Evolutionary conservation across 1,139 yeast genomes (phyloP).

Genomic region (Candida labiduridarum): DNA sequence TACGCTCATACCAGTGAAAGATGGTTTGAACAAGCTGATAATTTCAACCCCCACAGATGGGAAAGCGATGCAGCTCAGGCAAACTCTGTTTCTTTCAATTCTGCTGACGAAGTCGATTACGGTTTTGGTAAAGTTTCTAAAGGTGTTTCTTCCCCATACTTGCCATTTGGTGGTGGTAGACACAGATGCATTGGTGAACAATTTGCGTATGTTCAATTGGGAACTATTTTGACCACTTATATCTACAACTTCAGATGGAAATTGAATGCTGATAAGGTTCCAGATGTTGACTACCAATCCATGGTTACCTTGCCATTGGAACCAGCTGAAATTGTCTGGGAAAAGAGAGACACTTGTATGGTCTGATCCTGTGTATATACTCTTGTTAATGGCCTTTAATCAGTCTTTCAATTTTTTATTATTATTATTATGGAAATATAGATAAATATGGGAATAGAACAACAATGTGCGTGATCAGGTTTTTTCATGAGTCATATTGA

Average conservation of each 20-base stretch:
- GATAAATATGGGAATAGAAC: no score
- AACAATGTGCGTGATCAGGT: no score
- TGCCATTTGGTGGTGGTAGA: conserved; percentile 99
- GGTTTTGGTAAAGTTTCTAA: conserved; percentile 96
- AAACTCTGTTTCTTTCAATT: conserved; percentile 32
- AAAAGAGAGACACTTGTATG: conserved; percentile 51
- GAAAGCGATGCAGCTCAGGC: conserved; percentile 41
- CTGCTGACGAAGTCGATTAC: conserved; percentile 70
- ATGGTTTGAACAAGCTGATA: conserved; percentile 73
- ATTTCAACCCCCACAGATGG: conserved; percentile 91
- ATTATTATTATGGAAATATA: neutral
- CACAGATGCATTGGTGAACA: conserved; percentile 99
- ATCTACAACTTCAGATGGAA: conserved; percentile 81
- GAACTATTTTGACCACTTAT: conserved; percentile 76
- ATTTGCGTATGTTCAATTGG: conserved; percentile 93
- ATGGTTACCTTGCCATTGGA: conserved; percentile 90
- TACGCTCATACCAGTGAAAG: conserved; percentile 76
- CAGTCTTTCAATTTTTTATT: neutral
- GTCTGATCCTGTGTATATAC: conserved; percentile 16
- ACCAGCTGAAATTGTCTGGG: conserved; percentile 83
- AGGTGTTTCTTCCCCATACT: conserved; percentile 93
- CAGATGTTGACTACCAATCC: conserved; percentile 81
- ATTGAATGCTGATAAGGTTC: conserved; percentile 62
- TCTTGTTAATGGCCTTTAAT: no score
- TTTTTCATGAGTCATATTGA: neutral